Base-by-base conservation (phyloP, 441 rosid genomes). In the Croton setiger region DNA sequence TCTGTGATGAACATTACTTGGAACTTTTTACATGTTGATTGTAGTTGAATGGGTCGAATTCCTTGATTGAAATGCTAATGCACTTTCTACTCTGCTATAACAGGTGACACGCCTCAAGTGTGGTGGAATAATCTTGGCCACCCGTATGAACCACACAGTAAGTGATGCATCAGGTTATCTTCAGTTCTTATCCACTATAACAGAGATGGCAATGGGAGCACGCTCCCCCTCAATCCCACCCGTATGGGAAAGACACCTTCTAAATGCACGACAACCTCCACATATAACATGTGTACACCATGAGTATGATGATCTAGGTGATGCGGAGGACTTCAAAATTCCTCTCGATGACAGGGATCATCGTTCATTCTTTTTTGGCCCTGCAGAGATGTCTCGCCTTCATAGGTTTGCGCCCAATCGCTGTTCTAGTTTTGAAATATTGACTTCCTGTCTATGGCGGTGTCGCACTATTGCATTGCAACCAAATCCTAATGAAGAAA, bases 401-500 rank as follows among this genome's bases (percentile, higher is more conserved):
- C 36, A 2, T 45, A 51, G 43, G 14, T 45, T 45, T 45, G 49
- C 49, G 14, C 49, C 49, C n/a, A 11, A 45, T 45, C n/a, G 33
- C 14, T 75, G 71, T 21, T 69, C 90, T 23, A 60, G 62, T 0
- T 77, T 79, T 20, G 93, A 86, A 59, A 35, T 76, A 0, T n/a
- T 83, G 10, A 72, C 86, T 0, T 85, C 90, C 20, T 86, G 75
- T 58, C 36, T 84, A 17, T 88, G 90, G 87, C 83, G 74, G 2
- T 78, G 81, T 59, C 84, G 87, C 10, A 84, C 91, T 1, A 27
- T 64, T 1, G 89, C 91, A 0, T 59, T 86, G 53, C 75, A 55
- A 7, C 81, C 77, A 1, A 75, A 75, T 52, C 86, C 86, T 0
- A 14, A 76, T 5, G 82, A 81, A 4, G 82, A 80, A 60, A 77